Percentiles rank a stretch among this genome's conserved stretches.
phyloP scores from a whole-genome alignment of 768 basidiomycete species.

The Mrakia blollopis region DNA sequence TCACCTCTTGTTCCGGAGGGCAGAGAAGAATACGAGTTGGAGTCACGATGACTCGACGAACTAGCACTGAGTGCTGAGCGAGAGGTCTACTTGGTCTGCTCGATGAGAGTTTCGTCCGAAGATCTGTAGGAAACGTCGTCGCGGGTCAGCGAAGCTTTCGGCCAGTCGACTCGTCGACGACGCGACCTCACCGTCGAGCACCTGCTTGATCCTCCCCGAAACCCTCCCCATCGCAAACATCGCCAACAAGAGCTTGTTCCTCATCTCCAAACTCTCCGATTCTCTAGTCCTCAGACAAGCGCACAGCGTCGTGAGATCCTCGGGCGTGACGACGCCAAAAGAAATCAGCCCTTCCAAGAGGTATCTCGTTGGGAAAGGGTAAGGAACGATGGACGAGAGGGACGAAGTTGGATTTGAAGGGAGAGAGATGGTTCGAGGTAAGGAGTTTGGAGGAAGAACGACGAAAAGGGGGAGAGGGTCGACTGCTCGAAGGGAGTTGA shows the following conservation, averaged over 20 bases:
- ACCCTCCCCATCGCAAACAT: constrained; percentile 22
- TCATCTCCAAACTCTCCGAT: constrained; percentile 7
- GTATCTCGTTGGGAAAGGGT: constrained; percentile 26
- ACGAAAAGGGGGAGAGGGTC: not conserved
- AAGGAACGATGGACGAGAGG: constrained; percentile 16
- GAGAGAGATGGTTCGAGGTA: constrained; percentile 7
- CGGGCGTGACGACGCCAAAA: constrained; percentile 22
- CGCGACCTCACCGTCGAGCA: not conserved
- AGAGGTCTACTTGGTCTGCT: not conserved
- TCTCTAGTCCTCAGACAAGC: not conserved
- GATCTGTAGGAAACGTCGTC: not conserved
- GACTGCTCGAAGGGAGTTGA: not conserved
- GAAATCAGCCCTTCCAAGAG: constrained; percentile 29
- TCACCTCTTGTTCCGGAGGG: constrained; percentile 34
- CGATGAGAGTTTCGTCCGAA: not conserved
- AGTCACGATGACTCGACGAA: constrained; percentile 34
- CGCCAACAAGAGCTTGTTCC: not conserved
- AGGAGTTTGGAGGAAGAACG: not conserved
- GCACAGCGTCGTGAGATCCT: constrained; percentile 21
- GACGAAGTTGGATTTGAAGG: constrained; percentile 9
- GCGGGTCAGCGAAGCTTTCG: not conserved
- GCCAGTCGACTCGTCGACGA: not conserved
- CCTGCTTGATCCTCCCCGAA: constrained; percentile 4
- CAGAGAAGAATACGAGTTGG: constrained; percentile 35
- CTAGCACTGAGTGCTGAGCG: not conserved